Conservation (phyloP, 177 flowering plant genomes). For the Vitis hybrid region DNA sequence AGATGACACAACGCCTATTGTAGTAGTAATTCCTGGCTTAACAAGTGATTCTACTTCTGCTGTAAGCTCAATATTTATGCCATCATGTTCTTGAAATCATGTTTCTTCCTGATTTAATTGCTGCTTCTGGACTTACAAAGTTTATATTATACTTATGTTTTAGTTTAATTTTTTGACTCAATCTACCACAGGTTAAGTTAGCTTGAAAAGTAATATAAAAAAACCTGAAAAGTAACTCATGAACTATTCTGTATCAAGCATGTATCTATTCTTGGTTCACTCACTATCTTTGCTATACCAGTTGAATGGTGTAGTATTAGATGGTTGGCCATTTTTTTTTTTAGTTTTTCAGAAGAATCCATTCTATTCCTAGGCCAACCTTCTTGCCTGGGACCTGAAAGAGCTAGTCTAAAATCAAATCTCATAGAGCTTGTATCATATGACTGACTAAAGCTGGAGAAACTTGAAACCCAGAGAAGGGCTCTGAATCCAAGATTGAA, state of each 20-base stretch:
- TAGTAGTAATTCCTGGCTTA: slow-evolving; percentile 81
- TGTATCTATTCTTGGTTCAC: too few relatives aligned
- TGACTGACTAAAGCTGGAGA: too few relatives aligned
- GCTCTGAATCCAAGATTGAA: too few relatives aligned
- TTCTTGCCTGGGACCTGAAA: too few relatives aligned
- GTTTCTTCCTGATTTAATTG: background rate
- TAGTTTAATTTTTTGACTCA: background rate
- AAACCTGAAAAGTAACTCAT: background rate
- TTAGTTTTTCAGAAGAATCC: too few relatives aligned
- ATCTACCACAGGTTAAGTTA: background rate
- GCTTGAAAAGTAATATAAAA: background rate
- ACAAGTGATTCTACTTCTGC: slow-evolving; percentile 82
- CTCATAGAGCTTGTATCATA: too few relatives aligned
- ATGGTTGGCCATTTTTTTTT: too few relatives aligned
- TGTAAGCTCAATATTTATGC: slow-evolving; percentile 45
- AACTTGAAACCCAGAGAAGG: too few relatives aligned
- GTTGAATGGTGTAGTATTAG: too few relatives aligned
- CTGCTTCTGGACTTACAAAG: background rate
- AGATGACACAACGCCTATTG: slow-evolving; percentile 72
- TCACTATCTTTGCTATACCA: too few relatives aligned
- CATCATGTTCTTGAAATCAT: background rate
- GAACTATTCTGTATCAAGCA: background rate
- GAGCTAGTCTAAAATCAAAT: too few relatives aligned
- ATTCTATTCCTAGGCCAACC: too few relatives aligned
- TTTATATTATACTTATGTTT: background rate